A percentile compares a stretch with the other conserved stretches of the same genome.
phyloP scores from a whole-genome alignment of 176 grass and related monocot species.

The Alopecurus myosuroides region DNA sequence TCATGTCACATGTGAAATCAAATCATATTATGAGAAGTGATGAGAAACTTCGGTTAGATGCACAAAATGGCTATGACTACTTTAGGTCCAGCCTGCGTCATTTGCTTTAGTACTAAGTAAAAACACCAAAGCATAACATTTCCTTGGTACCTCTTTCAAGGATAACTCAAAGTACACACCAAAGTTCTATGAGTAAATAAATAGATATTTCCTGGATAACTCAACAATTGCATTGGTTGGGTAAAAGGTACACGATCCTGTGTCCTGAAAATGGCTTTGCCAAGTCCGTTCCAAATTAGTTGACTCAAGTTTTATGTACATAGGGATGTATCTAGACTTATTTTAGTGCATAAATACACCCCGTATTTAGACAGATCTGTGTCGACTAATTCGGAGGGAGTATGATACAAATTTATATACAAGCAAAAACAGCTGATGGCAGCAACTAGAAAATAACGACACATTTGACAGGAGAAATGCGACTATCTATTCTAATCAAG shows the following conservation, averaged over 20 bases:
- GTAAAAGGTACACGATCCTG: not conserved
- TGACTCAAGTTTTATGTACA: too few species aligned
- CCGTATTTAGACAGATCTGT: too few species aligned
- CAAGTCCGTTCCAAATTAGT: too few species aligned
- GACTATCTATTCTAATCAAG: not conserved
- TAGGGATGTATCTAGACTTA: too few species aligned
- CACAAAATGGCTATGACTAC: not conserved
- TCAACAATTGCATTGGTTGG: not conserved
- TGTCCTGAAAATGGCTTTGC: not conserved
- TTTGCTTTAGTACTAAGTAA: not conserved
- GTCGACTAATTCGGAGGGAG: too few species aligned
- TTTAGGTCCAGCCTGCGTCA: not conserved
- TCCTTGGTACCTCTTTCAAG: not conserved
- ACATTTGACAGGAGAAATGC: not conserved
- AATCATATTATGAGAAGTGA: not conserved
- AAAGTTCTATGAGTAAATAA: not conserved
- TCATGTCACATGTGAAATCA: not conserved
- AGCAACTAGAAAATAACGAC: not conserved
- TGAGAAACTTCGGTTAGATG: not conserved
- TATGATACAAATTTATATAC: not conserved
- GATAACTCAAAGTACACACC: too few species aligned
- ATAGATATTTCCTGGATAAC: not conserved
- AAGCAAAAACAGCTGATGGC: not conserved
- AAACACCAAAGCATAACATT: not conserved
- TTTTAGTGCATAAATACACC: too few species aligned